Base-by-base conservation (phyloP, 805 yeast genomes). In the Hanseniaspora nectarophila region DNA sequence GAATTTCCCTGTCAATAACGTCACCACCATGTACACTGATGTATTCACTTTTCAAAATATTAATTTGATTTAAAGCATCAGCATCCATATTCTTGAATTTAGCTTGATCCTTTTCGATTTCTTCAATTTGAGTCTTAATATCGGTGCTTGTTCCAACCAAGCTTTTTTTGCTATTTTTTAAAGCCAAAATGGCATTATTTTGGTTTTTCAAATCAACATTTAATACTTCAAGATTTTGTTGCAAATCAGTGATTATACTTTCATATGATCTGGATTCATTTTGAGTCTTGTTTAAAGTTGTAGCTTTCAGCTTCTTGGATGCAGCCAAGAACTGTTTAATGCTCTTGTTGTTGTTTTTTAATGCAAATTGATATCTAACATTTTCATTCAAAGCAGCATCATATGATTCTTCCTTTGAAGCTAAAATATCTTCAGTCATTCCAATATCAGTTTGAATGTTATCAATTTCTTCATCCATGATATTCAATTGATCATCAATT, bases 401-500 rank as follows among this genome's bases (percentile, higher is more conserved):
- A 12, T 33, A 35, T 3, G 13, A 8, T 13, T 42, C 24, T 26
- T 49, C 45, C 42, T 49, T 40, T 18, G 38, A 16, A 2, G 21
- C 13, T n/a, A 49, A 28, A 5, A 16, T 18, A 18, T 40, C 31
- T 8, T 32, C 29, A 4, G 21, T 5, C 31, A 35, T 51, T 39
- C 49, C 55, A 39, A 44, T 43, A 9, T 54, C 49, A 10, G n/a
- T n/a, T 8, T 35, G 31, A 23, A 43, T 16, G 5, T 33, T 16
- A n/a, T 60, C 57, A 23, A 61, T 48, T 28, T 65, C 59, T 7
- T 60, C 60, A 4, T 51, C 51, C 13, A 66, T 47, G 2, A 54
- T 48, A 2, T 60, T 54, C 49, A 63, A 67, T 45, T 63, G 63
- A 18, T 64, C 59, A 58, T 78, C 78, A 59, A 80, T 70, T 60